phyloP scores from a whole-genome alignment of 129 eudicot species.

The sunflower (Helianthus annuus) region HanXRQr2.0-SUNRISE NC_035441.2:179600983-179601482 shows the following conservation, averaged over 20 bases:
- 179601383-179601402: no score
- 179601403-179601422: no score
- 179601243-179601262: conserved; percentile 11
- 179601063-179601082: conserved; percentile 44
- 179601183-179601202: conserved; percentile 35
- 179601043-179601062: conserved; percentile 78
- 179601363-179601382: no score
- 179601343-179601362: no score
- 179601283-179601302: conserved; percentile 26
- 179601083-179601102: conserved; percentile 48
- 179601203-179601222: conserved; percentile 14
- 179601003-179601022: conserved; percentile 82
- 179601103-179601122: conserved; percentile 57
- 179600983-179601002: conserved; percentile 61
- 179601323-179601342: conserved; percentile 38
- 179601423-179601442: no score
- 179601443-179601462: neutral
- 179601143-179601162: conserved; percentile 32
- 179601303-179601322: conserved; percentile 19
- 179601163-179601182: conserved; percentile 44
- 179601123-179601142: conserved; percentile 43
- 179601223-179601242: neutral
- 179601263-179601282: conserved; percentile 1
- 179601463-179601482: neutral
- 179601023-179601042: conserved; percentile 64